These are phyloP conservation scores for Akanthomyces uredinophilus DNA, from an alignment of 2,329 filamentous ascomycete species.

Conservation along the genomic window DNA sequence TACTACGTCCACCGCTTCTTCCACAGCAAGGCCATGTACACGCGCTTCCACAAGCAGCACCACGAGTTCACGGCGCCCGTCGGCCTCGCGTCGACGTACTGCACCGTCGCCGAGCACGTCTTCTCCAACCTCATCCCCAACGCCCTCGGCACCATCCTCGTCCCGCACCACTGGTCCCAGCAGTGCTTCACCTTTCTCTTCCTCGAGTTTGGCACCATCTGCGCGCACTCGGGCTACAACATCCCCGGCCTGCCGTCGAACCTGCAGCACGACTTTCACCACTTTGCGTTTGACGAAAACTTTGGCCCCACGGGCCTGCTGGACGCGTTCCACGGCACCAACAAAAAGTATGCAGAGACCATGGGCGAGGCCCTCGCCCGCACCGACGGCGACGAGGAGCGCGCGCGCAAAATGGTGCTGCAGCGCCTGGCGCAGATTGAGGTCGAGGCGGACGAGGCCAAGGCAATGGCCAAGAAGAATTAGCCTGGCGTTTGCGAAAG, in stretches of 20 bases:
- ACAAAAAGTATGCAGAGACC: constrained; percentile 15
- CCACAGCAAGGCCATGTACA: constrained; percentile 40
- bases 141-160: constrained; percentile 24
- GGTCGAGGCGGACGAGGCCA: constrained; percentile 7
- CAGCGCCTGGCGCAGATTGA: constrained; percentile 17
- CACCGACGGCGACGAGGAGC: constrained; percentile 17
- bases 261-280: constrained; percentile 20
- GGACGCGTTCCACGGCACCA: constrained; percentile 15
- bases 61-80: constrained; percentile 48
- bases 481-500: background rate
- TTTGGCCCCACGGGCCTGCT: constrained; percentile 18
- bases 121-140: constrained; percentile 45
- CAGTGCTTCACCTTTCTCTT: constrained; percentile 16
- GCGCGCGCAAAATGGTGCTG: constrained; percentile 16
- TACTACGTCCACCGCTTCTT: constrained; percentile 47
- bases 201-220: constrained; percentile 18
- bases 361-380: constrained; percentile 14
- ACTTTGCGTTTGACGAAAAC: constrained; percentile 20
- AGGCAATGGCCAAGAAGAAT: background rate
- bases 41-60: constrained; percentile 45
- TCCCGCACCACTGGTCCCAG: constrained; percentile 19
- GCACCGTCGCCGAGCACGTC: constrained; percentile 46
- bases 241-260: constrained; percentile 16
- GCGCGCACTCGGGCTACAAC: constrained; percentile 17
- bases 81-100: constrained; percentile 45